Base-by-base conservation (phyloP, 345 rosid genomes). In the Populus davidiana region DNA sequence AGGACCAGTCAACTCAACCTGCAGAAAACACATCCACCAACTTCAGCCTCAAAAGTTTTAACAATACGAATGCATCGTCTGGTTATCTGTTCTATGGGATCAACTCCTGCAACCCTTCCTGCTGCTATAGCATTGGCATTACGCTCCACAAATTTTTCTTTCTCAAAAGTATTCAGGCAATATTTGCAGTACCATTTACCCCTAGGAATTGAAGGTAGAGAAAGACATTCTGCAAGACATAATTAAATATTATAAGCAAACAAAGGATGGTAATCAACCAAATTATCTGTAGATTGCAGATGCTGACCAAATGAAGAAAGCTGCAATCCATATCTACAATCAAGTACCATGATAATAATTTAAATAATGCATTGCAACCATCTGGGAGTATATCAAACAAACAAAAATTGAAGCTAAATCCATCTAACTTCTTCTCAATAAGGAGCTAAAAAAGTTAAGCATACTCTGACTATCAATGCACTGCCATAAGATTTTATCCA, bases 11-110 rank as follows among this genome's bases (percentile, higher is more conserved):
- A 56, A 76, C 38, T 65, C 81, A 20, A 96, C 99, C 97, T 92
- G 98, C 99, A 96, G 61, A 93, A 81, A 29, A 90, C 92, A 84
- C 98, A 93, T 77, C 92, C 99, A 70, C 95, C 91, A 79, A 84
- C 83, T 76, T 89, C 97, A 59, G 84, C 81, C 71, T 76, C 93
- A 11, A 88, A 74, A 27, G 90, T 87, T 80, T 87, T 82, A 75
- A 93, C 93, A 74, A 93, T 93, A 29, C 98, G 95, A 75, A 93
- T 96, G 86, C 95, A 92, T 81, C 98, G 83, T 78, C 85, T 87
- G 33, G 93, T 86, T 82, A 95, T 95, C 86, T 95, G 88, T 64
- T 87, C 94, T 71, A 93, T 90, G 36, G 97, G 93, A 87, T 96
- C 99, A 82, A 90, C 88, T 84, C 98, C 99, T 7, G 86, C 85